Conservation (phyloP, 805 yeast species). For the Grigorovia transvaalensis region DNA sequence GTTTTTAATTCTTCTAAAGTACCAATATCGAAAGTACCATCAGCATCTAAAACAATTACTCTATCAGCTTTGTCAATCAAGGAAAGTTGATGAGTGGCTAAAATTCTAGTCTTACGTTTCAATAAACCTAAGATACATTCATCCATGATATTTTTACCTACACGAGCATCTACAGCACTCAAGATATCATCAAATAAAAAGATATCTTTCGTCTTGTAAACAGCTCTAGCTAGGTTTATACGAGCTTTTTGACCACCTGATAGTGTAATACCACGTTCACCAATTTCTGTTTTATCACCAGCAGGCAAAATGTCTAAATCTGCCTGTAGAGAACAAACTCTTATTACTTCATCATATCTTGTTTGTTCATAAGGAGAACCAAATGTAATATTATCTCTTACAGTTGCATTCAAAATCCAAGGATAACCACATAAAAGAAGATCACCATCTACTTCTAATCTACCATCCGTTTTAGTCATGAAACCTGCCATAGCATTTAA, state of each 20-base stretch:
- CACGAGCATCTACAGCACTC: conserved; percentile 80
- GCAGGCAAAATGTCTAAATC: conserved; percentile 61
- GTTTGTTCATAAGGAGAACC: conserved; percentile 45
- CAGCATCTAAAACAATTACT: conserved; percentile 50
- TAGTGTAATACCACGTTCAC: conserved; percentile 75
- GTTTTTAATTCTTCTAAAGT: conserved; percentile 42
- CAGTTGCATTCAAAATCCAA: conserved; percentile 78
- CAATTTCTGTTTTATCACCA: conserved; percentile 72
- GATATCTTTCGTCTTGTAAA: conserved; percentile 58
- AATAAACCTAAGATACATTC: conserved; percentile 55
- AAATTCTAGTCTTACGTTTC: conserved; percentile 49
- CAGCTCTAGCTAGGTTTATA: conserved; percentile 68
- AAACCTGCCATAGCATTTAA: conserved; percentile 62
- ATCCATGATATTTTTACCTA: conserved; percentile 68
- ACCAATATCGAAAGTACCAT: conserved; percentile 58
- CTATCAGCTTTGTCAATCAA: conserved; percentile 61
- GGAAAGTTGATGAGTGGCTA: conserved; percentile 79
- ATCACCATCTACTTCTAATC: conserved; percentile 41
- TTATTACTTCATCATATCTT: conserved; percentile 44
- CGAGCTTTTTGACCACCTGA: conserved; percentile 91
- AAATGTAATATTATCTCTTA: conserved; percentile 62
- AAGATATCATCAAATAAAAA: conserved; percentile 68
- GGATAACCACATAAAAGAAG: conserved; percentile 53
- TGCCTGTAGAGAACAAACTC: conserved; percentile 54
- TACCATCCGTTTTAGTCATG: conserved; percentile 49